Percentiles rank a stretch among this genome's conserved stretches.
Evolutionary conservation across 1,139 yeast genomes (phyloP).

Genomic region (Hyphopichia fennica): DNA sequence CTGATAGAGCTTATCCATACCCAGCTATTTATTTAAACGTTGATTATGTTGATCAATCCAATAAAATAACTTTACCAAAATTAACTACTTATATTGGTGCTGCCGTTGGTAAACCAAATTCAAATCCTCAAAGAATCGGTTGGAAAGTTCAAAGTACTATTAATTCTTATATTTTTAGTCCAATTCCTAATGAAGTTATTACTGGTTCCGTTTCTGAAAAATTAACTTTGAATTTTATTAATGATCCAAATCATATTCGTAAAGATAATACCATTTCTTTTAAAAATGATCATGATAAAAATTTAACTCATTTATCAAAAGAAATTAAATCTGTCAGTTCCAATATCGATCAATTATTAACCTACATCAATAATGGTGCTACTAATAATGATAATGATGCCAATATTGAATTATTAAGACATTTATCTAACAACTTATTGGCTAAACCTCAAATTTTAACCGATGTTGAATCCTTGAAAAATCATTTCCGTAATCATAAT

Average conservation of each 20-base stretch:
- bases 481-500: slow-evolving; percentile 68
- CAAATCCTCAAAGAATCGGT: slow-evolving; percentile 46
- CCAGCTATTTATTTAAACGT: slow-evolving; percentile 80
- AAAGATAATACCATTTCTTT: slow-evolving; percentile 17
- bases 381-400: slow-evolving; percentile 49
- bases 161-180: slow-evolving; percentile 71
- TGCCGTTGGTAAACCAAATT: slow-evolving; percentile 60
- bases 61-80: slow-evolving; percentile 37
- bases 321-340: slow-evolving; percentile 56
- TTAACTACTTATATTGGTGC: slow-evolving; percentile 76
- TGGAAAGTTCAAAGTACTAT: slow-evolving; percentile 31
- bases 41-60: slow-evolving; percentile 41
- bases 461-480: slow-evolving; percentile 57
- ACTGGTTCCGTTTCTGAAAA: slow-evolving; percentile 61
- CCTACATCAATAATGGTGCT: slow-evolving; percentile 40
- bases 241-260: slow-evolving; percentile 19
- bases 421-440: slow-evolving; percentile 62
- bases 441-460: slow-evolving; percentile 58
- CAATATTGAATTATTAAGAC: slow-evolving; percentile 60
- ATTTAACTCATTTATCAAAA: slow-evolving; percentile 44
- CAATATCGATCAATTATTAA: slow-evolving; percentile 54
- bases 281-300: slow-evolving; percentile 15
- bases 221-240: slow-evolving; percentile 48
- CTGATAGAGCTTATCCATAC: slow-evolving; percentile 68
- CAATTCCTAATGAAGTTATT: slow-evolving; percentile 67